These are phyloP conservation scores for Arthrinium phaeospermum DNA, from an alignment of 2,329 filamentous ascomycete genomes.

Conservation along the genomic window DNA sequence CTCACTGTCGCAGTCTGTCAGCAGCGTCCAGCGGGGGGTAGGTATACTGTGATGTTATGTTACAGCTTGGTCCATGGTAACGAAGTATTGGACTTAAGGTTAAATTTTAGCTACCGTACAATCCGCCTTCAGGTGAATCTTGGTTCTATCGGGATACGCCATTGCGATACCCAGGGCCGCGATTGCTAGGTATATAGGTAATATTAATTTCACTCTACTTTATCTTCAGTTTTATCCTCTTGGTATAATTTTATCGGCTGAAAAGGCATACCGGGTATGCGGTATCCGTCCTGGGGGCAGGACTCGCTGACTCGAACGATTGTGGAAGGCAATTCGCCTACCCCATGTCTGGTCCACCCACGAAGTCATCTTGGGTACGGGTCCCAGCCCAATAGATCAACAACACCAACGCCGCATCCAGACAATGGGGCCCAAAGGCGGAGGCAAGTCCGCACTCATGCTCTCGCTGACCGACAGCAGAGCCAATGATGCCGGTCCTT, in stretches of 20 bases:
- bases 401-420: not conserved
- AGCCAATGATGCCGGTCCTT: not conserved
- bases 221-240: too few species aligned
- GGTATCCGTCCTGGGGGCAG: not conserved
- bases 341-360: conserved; percentile 9
- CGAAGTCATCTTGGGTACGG: conserved; percentile 13
- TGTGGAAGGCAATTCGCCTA: not conserved
- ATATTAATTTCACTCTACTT: not conserved
- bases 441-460: not conserved
- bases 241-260: not conserved
- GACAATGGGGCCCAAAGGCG: not conserved
- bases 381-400: conserved; percentile 6
- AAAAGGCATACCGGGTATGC: not conserved
- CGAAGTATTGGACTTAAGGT: too few species aligned
- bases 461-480: not conserved
- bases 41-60: not conserved
- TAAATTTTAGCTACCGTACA: too few species aligned
- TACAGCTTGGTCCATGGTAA: too few species aligned
- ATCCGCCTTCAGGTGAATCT: too few species aligned
- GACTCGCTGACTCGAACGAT: not conserved
- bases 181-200: too few species aligned
- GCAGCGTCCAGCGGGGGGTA: not conserved
- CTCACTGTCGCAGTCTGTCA: not conserved
- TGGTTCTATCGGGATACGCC: too few species aligned
- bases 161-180: too few species aligned